Conservation (phyloP, 2,329 filamentous ascomycete genomes). For the Daldinia sp. region DNA sequence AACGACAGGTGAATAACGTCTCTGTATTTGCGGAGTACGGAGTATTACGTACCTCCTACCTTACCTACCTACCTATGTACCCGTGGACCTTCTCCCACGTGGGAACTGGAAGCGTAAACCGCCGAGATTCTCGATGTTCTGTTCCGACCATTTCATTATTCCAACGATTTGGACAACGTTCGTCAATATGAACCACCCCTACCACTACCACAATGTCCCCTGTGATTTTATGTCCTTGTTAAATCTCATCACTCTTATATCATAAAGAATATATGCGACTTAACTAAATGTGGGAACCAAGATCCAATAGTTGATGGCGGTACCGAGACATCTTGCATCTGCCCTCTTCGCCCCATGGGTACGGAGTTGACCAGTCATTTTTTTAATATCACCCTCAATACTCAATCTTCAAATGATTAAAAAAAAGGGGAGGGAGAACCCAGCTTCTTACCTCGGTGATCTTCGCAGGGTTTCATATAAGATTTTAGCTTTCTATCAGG, state of each 20-base stretch:
- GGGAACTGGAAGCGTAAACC: constrained; percentile 5
- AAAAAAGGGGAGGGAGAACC: neutral
- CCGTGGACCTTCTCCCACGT: constrained; percentile 9
- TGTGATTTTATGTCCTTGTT: constrained; percentile 6
- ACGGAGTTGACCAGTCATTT: constrained; percentile 36
- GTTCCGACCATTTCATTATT: neutral
- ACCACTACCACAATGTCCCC: neutral
- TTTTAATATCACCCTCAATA: constrained; percentile 17
- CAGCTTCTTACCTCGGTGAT: constrained; percentile 11
- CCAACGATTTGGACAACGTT: neutral
- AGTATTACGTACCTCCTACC: constrained; percentile 35
- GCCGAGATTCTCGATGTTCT: neutral
- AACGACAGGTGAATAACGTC: neutral
- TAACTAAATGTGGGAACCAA: constrained; percentile 3
- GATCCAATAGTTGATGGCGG: constrained; percentile 23
- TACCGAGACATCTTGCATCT: constrained; percentile 29
- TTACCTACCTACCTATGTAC: too few relatives aligned
- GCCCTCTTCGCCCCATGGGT: constrained; percentile 3
- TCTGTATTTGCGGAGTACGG: constrained; percentile 33
- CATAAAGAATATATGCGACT: constrained; percentile 3
- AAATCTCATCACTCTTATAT: constrained; percentile 14
- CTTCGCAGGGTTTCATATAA: constrained; percentile 15
- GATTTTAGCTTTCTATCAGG: constrained; percentile 9
- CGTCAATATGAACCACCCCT: neutral
- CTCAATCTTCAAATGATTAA: neutral